Evolutionary conservation across 1,139 yeast genomes (phyloP).

Genomic region (Yamadazyma sp.): DNA sequence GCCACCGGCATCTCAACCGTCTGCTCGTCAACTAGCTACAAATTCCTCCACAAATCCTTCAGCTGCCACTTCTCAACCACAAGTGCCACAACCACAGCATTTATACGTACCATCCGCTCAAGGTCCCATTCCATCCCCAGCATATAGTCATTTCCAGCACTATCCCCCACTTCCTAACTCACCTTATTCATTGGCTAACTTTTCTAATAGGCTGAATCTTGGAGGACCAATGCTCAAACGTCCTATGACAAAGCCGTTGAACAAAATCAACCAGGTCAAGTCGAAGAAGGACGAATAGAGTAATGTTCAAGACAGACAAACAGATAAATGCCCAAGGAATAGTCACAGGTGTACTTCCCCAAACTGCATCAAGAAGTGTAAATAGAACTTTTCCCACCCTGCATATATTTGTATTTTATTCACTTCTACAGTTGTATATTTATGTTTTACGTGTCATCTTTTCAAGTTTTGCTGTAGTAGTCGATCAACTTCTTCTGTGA

Average conservation of each 20-base stretch:
- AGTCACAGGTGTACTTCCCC: too few relatives aligned
- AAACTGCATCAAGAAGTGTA: not conserved
- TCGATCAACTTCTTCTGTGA: slow-evolving; percentile 17
- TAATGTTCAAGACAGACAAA: too few relatives aligned
- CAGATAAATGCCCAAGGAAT: too few relatives aligned
- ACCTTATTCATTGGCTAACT: slow-evolving; percentile 2
- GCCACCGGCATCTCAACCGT: not conserved
- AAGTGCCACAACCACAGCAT: not conserved
- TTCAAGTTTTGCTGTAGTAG: slow-evolving; percentile 10
- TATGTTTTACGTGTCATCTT: not conserved
- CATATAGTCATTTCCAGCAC: slow-evolving; percentile 9
- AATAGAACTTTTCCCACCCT: not conserved
- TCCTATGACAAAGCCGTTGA: slow-evolving; percentile 1
- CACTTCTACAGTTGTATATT: slow-evolving; percentile 6
- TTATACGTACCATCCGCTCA: not conserved
- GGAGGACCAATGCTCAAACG: slow-evolving; percentile 1
- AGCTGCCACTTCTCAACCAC: not conserved
- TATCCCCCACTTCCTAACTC: slow-evolving; percentile 2
- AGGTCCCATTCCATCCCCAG: slow-evolving; percentile 8
- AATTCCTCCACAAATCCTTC: not conserved
- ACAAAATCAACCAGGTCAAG: slow-evolving; percentile 1
- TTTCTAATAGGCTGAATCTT: slow-evolving; percentile 1
- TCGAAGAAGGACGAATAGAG: slow-evolving; percentile 2
- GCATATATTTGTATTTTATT: slow-evolving; percentile 3
- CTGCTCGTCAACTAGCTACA: not conserved